These are phyloP conservation scores for Phytophthora pistaciae DNA, from an alignment of 352 stramenopile species.

Conservation along the genomic window DNA sequence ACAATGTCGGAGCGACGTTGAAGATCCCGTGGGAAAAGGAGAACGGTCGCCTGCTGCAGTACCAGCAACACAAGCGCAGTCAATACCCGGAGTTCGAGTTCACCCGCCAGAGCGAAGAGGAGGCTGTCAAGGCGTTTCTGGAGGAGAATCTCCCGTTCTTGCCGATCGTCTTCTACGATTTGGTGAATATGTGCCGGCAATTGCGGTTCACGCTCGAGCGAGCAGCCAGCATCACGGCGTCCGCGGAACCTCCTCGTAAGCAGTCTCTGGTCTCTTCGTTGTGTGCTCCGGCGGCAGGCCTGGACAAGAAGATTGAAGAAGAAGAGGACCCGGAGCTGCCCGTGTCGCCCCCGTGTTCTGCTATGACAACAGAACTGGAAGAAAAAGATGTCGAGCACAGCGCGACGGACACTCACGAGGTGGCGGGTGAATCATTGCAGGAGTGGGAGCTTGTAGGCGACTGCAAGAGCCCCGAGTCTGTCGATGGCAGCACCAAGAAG, in stretches of 20 bases:
- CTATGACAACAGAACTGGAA: slow-evolving; percentile 14
- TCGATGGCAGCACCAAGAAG: slow-evolving; percentile 18
- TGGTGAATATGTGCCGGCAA: slow-evolving; percentile 71
- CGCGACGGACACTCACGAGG: slow-evolving; percentile 8
- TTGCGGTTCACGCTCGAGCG: slow-evolving; percentile 58
- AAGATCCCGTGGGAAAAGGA: slow-evolving; percentile 65
- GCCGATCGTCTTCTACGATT: slow-evolving; percentile 81
- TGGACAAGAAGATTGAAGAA: slow-evolving; percentile 23
- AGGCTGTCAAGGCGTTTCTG: slow-evolving; percentile 64
- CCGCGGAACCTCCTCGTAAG: slow-evolving; percentile 19
- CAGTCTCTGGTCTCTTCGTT: slow-evolving; percentile 48
- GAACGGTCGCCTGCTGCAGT: slow-evolving; percentile 54
- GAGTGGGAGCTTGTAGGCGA: slow-evolving; percentile 38
- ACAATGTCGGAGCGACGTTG: slow-evolving; percentile 84
- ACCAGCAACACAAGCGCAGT: slow-evolving; percentile 78
- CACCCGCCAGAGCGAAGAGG: slow-evolving; percentile 57
- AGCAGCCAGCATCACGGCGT: slow-evolving; percentile 31
- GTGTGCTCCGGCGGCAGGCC: slow-evolving; percentile 27
- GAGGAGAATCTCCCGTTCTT: slow-evolving; percentile 74
- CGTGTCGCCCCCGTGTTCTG: slow-evolving; percentile 27
- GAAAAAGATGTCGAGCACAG: slow-evolving; percentile 26
- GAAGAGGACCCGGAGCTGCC: slow-evolving; percentile 35
- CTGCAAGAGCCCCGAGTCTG: slow-evolving; percentile 18
- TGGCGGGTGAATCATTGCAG: slow-evolving; percentile 27
- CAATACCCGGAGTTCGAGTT: slow-evolving; percentile 63